phyloP scores from a whole-genome alignment of 1,284 basidiomycete species.

The Paramarasmius palmivorus region DNA sequence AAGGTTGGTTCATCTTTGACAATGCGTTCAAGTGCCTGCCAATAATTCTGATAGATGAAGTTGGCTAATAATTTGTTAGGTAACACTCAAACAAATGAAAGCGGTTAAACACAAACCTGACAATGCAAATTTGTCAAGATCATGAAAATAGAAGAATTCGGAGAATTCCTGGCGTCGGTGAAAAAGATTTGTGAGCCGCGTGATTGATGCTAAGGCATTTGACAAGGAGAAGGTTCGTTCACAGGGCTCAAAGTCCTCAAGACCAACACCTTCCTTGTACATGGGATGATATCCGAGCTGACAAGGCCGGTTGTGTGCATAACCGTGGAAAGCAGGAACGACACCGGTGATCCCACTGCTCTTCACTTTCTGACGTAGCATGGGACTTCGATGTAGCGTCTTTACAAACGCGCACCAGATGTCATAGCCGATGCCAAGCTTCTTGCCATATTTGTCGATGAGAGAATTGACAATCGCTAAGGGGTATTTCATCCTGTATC shows the following conservation, averaged over 20 bases:
- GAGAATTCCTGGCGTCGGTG: slow-evolving; percentile 25
- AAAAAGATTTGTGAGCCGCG: slow-evolving; percentile 24
- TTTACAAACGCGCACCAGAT: no score
- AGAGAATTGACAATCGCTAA: no score
- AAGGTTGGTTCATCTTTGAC: slow-evolving; percentile 5
- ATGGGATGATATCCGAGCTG: no score
- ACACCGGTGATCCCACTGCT: no score
- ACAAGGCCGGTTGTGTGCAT: no score
- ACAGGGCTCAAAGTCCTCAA: slow-evolving; percentile 34
- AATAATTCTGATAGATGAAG: slow-evolving; percentile 18
- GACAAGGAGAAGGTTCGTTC: slow-evolving; percentile 32
- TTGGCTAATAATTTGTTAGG: background rate
- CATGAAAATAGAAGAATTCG: slow-evolving; percentile 20
- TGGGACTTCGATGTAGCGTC: no score
- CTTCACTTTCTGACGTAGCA: no score
- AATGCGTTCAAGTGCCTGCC: slow-evolving; percentile 22
- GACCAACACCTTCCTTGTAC: background rate
- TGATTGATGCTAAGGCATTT: slow-evolving; percentile 27
- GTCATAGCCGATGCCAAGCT: no score
- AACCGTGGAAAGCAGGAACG: no score
- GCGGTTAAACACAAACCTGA: slow-evolving; percentile 5
- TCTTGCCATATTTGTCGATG: no score
- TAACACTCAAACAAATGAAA: background rate
- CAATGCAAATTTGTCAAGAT: slow-evolving; percentile 20
- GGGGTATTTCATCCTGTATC: no score